Evolutionary conservation across 805 yeast genomes (phyloP).

Genomic region (Clavispora asparagi): DNA sequence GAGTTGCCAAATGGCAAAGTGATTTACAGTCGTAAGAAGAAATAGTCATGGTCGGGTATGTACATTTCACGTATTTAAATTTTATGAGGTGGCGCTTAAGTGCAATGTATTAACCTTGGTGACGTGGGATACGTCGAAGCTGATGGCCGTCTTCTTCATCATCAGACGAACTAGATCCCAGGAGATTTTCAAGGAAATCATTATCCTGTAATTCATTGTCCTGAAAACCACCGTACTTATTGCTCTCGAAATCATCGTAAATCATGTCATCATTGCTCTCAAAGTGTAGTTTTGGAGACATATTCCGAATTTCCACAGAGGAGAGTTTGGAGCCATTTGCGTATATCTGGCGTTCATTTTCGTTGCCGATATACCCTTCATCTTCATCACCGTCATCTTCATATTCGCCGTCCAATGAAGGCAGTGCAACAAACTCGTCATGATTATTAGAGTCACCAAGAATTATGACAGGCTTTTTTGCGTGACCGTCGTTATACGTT

Average conservation of each 20-base stretch:
- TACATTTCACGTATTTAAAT: background rate
- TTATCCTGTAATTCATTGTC: constrained; percentile 18
- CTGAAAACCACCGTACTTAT: constrained; percentile 3
- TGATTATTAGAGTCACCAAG: constrained; percentile 34
- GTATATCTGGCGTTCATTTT: constrained; percentile 14
- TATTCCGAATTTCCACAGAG: constrained; percentile 21
- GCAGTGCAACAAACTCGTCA: constrained; percentile 24
- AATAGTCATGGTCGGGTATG: background rate
- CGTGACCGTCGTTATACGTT: constrained; percentile 3
- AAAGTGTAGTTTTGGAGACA: constrained; percentile 25
- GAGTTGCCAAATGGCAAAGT: constrained; percentile 62
- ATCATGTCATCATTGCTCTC: constrained; percentile 13
- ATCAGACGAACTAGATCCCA: constrained; percentile 43
- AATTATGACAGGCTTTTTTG: constrained; percentile 21
- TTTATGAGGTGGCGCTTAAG: background rate
- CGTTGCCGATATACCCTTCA: constrained; percentile 15
- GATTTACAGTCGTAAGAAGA: constrained; percentile 25
- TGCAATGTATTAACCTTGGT: constrained; percentile 19
- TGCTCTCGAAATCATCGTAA: constrained; percentile 24
- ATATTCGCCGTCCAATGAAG: background rate
- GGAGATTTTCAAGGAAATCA: constrained; percentile 32
- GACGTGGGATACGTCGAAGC: constrained; percentile 40
- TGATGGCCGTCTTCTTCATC: constrained; percentile 28
- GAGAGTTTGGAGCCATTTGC: constrained; percentile 11
- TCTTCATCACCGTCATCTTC: constrained; percentile 6